Conservation (phyloP, 345 rosid genomes). For the Rhodamnia rubescens region DNA sequence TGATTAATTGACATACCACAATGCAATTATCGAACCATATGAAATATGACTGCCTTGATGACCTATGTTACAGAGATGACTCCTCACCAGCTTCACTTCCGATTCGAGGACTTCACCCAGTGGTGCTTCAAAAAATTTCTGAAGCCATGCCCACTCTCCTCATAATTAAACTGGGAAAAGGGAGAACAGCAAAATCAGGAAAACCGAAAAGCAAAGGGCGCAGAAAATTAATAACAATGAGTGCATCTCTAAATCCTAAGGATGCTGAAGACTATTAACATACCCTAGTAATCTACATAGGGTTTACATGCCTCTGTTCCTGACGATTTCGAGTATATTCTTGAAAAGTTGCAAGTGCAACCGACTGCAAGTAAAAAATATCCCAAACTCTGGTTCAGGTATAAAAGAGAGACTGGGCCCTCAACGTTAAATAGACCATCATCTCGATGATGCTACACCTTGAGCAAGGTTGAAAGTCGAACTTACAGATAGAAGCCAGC, state of each 20-base stretch:
- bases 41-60: background rate
- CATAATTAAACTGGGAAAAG: background rate
- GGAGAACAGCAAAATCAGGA: background rate
- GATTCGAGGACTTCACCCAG: background rate
- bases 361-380: background rate
- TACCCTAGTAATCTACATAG: background rate
- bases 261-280: background rate
- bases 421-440: background rate
- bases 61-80: background rate
- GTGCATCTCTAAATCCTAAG: background rate
- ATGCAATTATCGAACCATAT: background rate
- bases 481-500: background rate
- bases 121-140: background rate
- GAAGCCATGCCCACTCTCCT: background rate
- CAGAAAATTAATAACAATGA: background rate
- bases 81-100: background rate
- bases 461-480: background rate
- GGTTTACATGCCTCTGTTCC: background rate
- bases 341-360: background rate
- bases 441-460: background rate
- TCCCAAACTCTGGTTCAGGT: background rate
- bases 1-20: background rate
- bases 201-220: background rate
- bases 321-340: background rate
- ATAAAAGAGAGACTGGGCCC: background rate